Conservation (phyloP, 306 rosid genomes). For the Cucumis melo region DNA sequence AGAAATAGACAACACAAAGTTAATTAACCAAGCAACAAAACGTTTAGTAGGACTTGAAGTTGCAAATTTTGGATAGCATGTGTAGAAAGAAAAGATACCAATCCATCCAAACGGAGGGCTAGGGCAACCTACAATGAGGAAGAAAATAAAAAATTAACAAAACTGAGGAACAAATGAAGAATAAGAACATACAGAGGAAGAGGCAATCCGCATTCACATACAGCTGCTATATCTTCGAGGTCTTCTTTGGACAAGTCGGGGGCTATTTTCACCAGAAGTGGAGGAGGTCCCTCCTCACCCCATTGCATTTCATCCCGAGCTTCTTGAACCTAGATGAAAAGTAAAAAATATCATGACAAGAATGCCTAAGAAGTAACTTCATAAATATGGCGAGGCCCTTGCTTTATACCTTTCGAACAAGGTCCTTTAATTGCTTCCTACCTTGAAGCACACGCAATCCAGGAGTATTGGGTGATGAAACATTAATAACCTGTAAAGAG, state of each 20-base stretch:
- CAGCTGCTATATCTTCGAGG: slow-evolving; percentile 98
- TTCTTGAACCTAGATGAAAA: slow-evolving; percentile 61
- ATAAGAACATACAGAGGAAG: neutral
- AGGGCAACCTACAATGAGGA: slow-evolving; percentile 58
- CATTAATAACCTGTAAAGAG: slow-evolving; percentile 73
- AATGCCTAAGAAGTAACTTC: neutral
- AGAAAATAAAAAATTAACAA: slow-evolving; percentile 14
- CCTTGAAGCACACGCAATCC: slow-evolving; percentile 98
- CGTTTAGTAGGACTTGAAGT: neutral
- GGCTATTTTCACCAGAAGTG: slow-evolving; percentile 94
- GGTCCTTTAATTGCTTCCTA: slow-evolving; percentile 92
- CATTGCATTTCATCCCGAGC: slow-evolving; percentile 99
- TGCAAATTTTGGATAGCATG: neutral
- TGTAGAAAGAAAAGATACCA: slow-evolving; percentile 39
- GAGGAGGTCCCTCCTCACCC: slow-evolving; percentile 99
- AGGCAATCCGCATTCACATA: slow-evolving; percentile 22
- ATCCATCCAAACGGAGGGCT: slow-evolving; percentile 85
- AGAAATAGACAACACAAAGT: neutral
- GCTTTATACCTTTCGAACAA: slow-evolving; percentile 73
- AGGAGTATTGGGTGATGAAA: slow-evolving; percentile 97
- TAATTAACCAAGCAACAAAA: neutral
- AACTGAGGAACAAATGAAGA: neutral
- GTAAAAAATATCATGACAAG: slow-evolving; percentile 16
- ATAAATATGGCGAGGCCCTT: neutral
- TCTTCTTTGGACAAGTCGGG: slow-evolving; percentile 95